Conservation (phyloP, 2,329 filamentous ascomycete species). For the Diaporthe sp. region DNA sequence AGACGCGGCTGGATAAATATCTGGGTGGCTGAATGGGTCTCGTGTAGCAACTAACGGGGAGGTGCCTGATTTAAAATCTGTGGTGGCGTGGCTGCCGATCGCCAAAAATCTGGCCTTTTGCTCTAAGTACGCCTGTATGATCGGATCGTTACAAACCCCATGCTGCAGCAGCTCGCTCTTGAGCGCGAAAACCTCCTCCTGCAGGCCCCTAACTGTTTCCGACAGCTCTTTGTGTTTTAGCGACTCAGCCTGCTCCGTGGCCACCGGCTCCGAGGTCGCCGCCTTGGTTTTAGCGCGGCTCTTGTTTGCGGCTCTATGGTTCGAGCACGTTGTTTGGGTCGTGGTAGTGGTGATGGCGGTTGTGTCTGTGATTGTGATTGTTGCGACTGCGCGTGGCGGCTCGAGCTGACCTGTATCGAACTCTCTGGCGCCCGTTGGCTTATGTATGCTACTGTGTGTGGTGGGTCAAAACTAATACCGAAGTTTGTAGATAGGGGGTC, state of each 20-base stretch:
- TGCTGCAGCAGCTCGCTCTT: slow-evolving; percentile 44
- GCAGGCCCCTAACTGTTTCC: slow-evolving; percentile 37
- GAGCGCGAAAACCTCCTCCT: slow-evolving; percentile 43
- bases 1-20: no score
- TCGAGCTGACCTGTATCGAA: no score
- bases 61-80: no score
- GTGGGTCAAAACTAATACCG: no score
- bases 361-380: no score
- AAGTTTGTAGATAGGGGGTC: not conserved
- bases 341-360: not conserved
- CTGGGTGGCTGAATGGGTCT: no score
- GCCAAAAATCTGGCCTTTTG: slow-evolving; percentile 35
- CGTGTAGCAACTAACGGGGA: no score
- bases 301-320: slow-evolving; percentile 44
- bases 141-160: slow-evolving; percentile 39
- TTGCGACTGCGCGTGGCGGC: no score
- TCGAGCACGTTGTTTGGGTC: slow-evolving; percentile 37
- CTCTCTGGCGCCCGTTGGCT: no score
- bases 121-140: slow-evolving; percentile 42
- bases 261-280: slow-evolving; percentile 40
- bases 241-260: slow-evolving; percentile 36
- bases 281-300: no score
- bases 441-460: no score
- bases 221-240: slow-evolving; percentile 36
- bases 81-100: not conserved